Evolutionary conservation across 2,329 filamentous ascomycete species (phyloP).

Genomic region (Xylariaceae sp.): DNA sequence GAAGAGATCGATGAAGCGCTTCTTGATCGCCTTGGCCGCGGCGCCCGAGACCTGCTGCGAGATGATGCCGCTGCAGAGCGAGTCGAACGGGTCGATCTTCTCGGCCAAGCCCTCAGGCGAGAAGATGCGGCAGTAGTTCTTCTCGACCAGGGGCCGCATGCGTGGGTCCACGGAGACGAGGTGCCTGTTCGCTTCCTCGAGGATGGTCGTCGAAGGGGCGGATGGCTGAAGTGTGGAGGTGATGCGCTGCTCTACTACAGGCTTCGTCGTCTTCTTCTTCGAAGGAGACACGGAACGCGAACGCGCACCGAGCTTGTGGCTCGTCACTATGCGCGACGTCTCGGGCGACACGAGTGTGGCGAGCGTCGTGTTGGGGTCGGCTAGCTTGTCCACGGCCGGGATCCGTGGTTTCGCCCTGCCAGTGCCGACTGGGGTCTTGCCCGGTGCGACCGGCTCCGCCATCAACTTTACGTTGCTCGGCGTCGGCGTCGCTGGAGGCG

Average conservation of each 20-base stretch:
- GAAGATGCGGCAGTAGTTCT: constrained; percentile 73
- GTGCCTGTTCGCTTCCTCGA: constrained; percentile 70
- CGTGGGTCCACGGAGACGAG: constrained; percentile 68
- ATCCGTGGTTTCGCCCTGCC: constrained; percentile 22
- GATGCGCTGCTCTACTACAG: constrained; percentile 25
- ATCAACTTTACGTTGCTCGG: constrained; percentile 40
- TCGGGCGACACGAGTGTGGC: constrained; percentile 67
- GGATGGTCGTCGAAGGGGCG: constrained; percentile 57
- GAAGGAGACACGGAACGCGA: constrained; percentile 37
- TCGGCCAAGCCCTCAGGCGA: constrained; percentile 77
- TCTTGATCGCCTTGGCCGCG: constrained; percentile 83
- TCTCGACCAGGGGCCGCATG: constrained; percentile 65
- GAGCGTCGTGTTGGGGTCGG: constrained; percentile 60
- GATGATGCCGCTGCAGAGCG: constrained; percentile 80
- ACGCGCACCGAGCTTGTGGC: constrained; percentile 37
- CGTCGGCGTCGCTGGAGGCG: constrained; percentile 42
- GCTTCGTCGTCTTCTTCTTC: constrained; percentile 29
- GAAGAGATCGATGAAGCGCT: constrained; percentile 76
- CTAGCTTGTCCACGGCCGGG: constrained; percentile 48
- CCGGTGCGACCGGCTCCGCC: constrained; percentile 26
- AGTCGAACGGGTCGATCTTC: constrained; percentile 80
- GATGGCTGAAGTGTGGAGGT: constrained; percentile 48
- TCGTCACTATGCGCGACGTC: constrained; percentile 57
- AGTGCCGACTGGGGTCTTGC: no score
- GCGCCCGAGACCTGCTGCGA: constrained; percentile 94